Evolutionary conservation across 2,329 filamentous ascomycete genomes (phyloP), one percentile per base, ranked within the genome.

Genomic region (Niveomyces coronatus): DNA sequence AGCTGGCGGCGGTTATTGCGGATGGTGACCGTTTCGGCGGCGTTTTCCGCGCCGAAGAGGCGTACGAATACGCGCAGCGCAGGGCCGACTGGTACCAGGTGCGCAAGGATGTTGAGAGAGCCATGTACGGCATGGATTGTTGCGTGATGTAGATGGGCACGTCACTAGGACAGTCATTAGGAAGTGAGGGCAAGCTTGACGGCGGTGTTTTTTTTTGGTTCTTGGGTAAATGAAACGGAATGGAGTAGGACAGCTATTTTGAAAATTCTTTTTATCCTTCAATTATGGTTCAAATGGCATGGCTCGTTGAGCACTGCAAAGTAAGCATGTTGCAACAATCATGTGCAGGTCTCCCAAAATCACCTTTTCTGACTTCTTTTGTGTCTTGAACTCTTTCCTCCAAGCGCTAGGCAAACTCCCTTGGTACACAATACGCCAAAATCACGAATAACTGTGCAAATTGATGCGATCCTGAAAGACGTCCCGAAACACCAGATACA

Each of bases 41-140:
- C 10, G 84, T 98, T 34, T 95, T 96, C 53, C 74, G 88, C 15
- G 85, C 89, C 0, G 91, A 98, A 58, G 91, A 98, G 65, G 91
- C 96, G 4, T 94, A 94, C 53, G 89, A 96, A 65, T 98, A 93
- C 64, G 91, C 89, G 2, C 87, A 95, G 61, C 69, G 91, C 48
- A 70, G 91, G 49, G 88, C 88, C 35, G 91, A 98, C 63, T 98
- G 91, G 91, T 94, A 91, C 56, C 73, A 82, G 49, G 85, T 98
- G 9, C 83, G 82, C 64, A 77, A 75, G 46, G 78, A 87, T 45
- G 91, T 98, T 5, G 91, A 98, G 67, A 82, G 84, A 61, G 87
- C 87, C 44, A 95, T 98, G 87, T 96, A 95, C 62, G 91, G 91
- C 4, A 76, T 94, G 57, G 89, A 91, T 43, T 98, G 91, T 60